A percentile compares a stretch with the other conserved stretches of the same genome.
phyloP scores from a whole-genome alignment of 2,329 filamentous ascomycete genomes.

The Colletotrichum sp. region DNA sequence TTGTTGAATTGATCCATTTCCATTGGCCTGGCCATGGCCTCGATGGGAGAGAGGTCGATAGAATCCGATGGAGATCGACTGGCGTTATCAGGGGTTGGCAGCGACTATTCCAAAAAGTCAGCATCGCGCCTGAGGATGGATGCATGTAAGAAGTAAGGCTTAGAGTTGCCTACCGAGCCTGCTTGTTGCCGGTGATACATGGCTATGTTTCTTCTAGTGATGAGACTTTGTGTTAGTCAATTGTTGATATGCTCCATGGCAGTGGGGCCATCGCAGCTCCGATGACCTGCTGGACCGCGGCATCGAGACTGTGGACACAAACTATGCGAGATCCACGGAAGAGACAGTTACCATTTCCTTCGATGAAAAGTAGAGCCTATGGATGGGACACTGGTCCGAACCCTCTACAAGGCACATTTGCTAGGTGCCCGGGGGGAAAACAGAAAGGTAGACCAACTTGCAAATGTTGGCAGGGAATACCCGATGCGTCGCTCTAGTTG shows the following conservation, averaged over 20 bases:
- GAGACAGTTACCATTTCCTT: background rate
- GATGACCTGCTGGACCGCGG: background rate
- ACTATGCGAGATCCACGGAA: background rate
- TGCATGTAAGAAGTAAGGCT: background rate
- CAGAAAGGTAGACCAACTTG: background rate
- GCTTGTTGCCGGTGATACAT: background rate
- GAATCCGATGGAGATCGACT: background rate
- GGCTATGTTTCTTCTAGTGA: background rate
- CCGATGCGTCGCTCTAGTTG: background rate
- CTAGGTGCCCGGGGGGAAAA: background rate
- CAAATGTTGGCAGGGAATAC: background rate
- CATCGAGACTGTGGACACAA: background rate
- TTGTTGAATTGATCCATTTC: slow-evolving; percentile 2
- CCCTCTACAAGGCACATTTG: background rate
- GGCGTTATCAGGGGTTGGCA: background rate
- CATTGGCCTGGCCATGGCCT: background rate
- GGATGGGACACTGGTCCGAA: background rate
- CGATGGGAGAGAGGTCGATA: background rate
- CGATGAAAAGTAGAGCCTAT: background rate
- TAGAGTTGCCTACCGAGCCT: background rate
- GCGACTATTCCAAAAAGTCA: background rate
- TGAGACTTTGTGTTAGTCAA: background rate
- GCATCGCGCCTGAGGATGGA: background rate
- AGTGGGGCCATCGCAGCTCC: background rate
- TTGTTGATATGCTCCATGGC: background rate